Evolutionary conservation across 768 basidiomycete species (phyloP), one percentile per base, ranked within the genome.

Genomic region (Pleurotus eryngii): DNA sequence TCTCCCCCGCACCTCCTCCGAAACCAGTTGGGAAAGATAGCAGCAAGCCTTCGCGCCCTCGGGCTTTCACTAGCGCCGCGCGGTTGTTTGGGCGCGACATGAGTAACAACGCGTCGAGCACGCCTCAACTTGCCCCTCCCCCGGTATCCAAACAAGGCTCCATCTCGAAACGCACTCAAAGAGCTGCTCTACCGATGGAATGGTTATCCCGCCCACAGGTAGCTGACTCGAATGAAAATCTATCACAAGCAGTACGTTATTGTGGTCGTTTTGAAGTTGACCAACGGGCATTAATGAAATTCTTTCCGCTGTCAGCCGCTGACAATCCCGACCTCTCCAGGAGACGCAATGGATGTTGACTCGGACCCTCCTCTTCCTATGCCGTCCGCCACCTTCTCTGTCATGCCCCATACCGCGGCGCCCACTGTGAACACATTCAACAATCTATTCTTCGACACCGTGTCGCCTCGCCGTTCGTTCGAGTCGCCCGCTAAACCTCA

Each of bases 301-400:
- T 40, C 14, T 61, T 37, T 46, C 38, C 30, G 9, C 30, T 64
- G 67, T 67, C 67, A 78, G 74, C 74, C 71, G 50, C 55, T 56
- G 15, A 72, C 74, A 15, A 70, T 72, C 59, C 71, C 74, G 7
- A 68, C 76, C 14, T 79, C 81, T 50, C 73, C 72, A 43, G 81
- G 84, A 62, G 79, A 90, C 69, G 86, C 85, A 27, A 93, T 92
- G 91, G 91, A 93, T 61, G 80, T 92, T 37, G 91, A 93, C 46
- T 61, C 60, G 8, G 59, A 53, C 46, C 51, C 51, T 26, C 35
- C 38, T 38, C 30, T 45, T 35, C 18, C 55, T 40, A 50, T 46
- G 15, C 35, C 49, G n/a, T 7, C 48, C 11, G 55, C 49, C 30
- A 57, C 56, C 14, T 57, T 49, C 38, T 39, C 47, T 40, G 48